Conservation (phyloP, 257 asterid genomes). For the Lithospermum erythrorhizon region DNA sequence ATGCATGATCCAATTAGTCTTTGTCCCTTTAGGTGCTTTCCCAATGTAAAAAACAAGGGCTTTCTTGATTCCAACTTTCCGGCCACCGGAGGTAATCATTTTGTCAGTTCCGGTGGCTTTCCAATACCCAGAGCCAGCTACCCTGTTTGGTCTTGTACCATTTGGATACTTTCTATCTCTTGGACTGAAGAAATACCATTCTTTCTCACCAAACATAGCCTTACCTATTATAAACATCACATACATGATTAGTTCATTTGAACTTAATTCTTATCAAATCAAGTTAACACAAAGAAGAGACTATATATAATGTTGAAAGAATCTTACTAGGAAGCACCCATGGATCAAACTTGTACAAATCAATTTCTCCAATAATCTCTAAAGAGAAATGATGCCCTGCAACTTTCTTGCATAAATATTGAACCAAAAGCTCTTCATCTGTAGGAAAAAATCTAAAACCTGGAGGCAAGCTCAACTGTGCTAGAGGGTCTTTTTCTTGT, state of each 20-base stretch:
- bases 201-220: conserved; percentile 78
- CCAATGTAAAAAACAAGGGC: conserved; percentile 15
- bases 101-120: conserved; percentile 91
- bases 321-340: conserved; percentile 76
- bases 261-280: too few species aligned
- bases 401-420: conserved; percentile 57
- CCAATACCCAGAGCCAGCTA: conserved; percentile 89
- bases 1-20: conserved; percentile 15
- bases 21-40: conserved; percentile 14
- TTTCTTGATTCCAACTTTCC: conserved; percentile 73
- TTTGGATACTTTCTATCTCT: conserved; percentile 82
- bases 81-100: conserved; percentile 42
- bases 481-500: conserved; percentile 52
- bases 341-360: conserved; percentile 70
- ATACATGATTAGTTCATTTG: background rate
- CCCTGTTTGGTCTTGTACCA: conserved; percentile 86
- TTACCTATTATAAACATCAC: conserved; percentile 27
- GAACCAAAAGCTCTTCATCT: conserved; percentile 76
- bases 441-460: conserved; percentile 87
- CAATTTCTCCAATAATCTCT: conserved; percentile 59
- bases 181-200: conserved; percentile 88
- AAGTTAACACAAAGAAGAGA: background rate
- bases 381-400: conserved; percentile 63
- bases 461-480: conserved; percentile 74
- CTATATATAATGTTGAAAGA: too few species aligned